Base-by-base conservation (phyloP, 2,329 filamentous ascomycete genomes). In the Lecanosticta acicola region DNA sequence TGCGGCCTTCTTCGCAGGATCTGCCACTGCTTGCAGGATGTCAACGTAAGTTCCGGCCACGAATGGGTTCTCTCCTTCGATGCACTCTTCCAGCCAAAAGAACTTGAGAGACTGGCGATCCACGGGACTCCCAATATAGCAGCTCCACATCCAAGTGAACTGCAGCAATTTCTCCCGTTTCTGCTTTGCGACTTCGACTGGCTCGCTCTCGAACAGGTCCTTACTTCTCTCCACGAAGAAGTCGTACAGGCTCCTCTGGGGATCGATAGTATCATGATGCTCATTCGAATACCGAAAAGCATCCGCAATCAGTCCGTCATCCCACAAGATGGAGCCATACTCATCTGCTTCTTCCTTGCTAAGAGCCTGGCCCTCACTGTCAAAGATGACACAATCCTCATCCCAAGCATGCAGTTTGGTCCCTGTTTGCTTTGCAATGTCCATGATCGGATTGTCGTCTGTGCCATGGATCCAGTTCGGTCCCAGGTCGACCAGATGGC, bases 391-490 rank as follows among this genome's bases (percentile, higher is more conserved):
- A 18, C 79, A 75, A 3, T 69, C 69, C 4, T 72, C 71, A 38
- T 82, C 78, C 63, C 74, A 77, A 36, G 70, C 71, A 58, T 76
- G 69, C 2, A 74, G 66, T 8, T 64, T 53, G 0, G 77, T 86
- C 1, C 71, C 67, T 0, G 82, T 86, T 51, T 77, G 69, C 53
- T 74, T 76, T 10, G 82, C 83, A 14, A 88, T 69, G 35, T 84
- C 78, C 32, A 83, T 64, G 13, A 87, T 84, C 0, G 84, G 82
- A 58, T 88, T 89, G 51, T 81, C 73, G 1, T 78, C 70, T 4
- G 82, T 86, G 26, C 85, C 84, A 49, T 89, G 84, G 41, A 89
- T 86, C 84, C 84, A 89, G 57, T 88, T 89, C n/a, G 84, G 82
- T 0, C 85, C 85, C 43, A 50, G 41, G 35, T 46, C 39, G 9